Percentiles rank a stretch among this genome's conserved stretches.
These are phyloP conservation scores for Albizia julibrissin DNA, from an alignment of 306 rosid species.

Conservation along the genomic window DNA sequence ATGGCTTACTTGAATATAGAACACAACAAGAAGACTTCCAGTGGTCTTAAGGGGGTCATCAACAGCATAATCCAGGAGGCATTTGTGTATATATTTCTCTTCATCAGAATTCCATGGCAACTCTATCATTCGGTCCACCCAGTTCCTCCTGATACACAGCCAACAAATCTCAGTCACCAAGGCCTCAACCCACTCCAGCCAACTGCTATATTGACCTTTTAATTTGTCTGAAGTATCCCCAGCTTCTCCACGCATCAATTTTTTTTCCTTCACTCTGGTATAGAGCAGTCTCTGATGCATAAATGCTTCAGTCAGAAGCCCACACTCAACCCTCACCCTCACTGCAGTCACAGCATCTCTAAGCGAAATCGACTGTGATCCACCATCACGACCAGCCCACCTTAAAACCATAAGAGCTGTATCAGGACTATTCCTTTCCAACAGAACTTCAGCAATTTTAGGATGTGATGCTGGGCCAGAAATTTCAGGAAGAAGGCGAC, in stretches of 20 bases:
- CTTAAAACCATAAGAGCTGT: slow-evolving; percentile 88
- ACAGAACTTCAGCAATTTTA: slow-evolving; percentile 89
- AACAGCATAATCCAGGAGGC: slow-evolving; percentile 75
- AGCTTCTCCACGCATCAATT: slow-evolving; percentile 48
- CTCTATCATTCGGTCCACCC: slow-evolving; percentile 88
- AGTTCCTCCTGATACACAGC: slow-evolving; percentile 90
- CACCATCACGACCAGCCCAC: slow-evolving; percentile 90
- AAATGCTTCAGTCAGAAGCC: slow-evolving; percentile 92
- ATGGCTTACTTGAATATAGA: slow-evolving; percentile 80
- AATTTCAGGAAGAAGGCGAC: slow-evolving; percentile 85
- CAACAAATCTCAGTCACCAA: slow-evolving; percentile 89
- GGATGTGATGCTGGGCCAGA: slow-evolving; percentile 86
- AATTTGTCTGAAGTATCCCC: slow-evolving; percentile 43
- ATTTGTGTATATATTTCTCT: slow-evolving; percentile 84
- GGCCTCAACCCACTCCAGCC: slow-evolving; percentile 84
- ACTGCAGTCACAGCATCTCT: slow-evolving; percentile 92
- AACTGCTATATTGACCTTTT: slow-evolving; percentile 44
- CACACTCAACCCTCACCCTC: slow-evolving; percentile 96
- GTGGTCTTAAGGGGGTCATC: slow-evolving; percentile 66
- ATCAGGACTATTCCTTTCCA: slow-evolving; percentile 89
- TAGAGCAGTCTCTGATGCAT: slow-evolving; percentile 86
- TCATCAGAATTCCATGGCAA: slow-evolving; percentile 94
- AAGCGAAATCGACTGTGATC: slow-evolving; percentile 62
- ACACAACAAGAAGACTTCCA: slow-evolving; percentile 91
- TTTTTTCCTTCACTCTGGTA: slow-evolving; percentile 65